A percentile compares a stretch with the other conserved stretches of the same genome.
Evolutionary conservation across 2,329 filamentous ascomycete species (phyloP).

Genomic region (Fusarium hostae): DNA sequence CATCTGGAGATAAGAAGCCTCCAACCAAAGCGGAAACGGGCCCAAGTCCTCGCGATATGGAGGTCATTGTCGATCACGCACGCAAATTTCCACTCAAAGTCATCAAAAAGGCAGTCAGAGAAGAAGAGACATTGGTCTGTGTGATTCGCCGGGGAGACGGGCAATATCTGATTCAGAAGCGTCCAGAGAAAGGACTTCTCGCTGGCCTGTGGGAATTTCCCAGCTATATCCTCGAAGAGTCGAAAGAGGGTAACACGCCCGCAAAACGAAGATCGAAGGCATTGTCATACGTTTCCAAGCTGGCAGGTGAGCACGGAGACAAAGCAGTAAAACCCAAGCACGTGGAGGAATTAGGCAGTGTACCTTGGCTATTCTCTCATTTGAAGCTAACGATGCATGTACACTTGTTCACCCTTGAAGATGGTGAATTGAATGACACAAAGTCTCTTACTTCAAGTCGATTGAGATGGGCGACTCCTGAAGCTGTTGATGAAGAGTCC

Average conservation of each 20-base stretch:
- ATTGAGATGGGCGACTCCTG: slow-evolving; percentile 52
- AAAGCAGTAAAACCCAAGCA: slow-evolving; percentile 44
- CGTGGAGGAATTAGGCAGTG: slow-evolving; percentile 58
- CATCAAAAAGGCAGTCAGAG: slow-evolving; percentile 62
- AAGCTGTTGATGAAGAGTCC: slow-evolving; percentile 59
- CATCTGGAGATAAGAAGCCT: slow-evolving; percentile 15
- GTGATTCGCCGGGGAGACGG: slow-evolving; percentile 59
- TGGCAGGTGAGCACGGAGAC: slow-evolving; percentile 37
- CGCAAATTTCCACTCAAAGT: slow-evolving; percentile 62
- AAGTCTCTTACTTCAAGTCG: slow-evolving; percentile 31
- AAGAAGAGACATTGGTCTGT: slow-evolving; percentile 65
- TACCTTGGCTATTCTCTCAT: slow-evolving; percentile 69
- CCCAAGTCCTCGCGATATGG: slow-evolving; percentile 41
- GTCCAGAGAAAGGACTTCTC: slow-evolving; percentile 64
- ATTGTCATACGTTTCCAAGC: slow-evolving; percentile 45
- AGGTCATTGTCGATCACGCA: slow-evolving; percentile 57
- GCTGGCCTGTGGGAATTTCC: slow-evolving; percentile 69
- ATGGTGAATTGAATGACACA: neutral
- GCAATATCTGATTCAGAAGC: slow-evolving; percentile 59
- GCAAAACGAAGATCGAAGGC: slow-evolving; percentile 53
- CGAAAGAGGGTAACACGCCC: slow-evolving; percentile 36
- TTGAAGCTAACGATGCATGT: slow-evolving; percentile 68
- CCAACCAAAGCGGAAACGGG: slow-evolving; percentile 19
- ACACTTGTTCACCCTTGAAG: slow-evolving; percentile 57
- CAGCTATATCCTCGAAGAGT: slow-evolving; percentile 52